Base-by-base conservation (phyloP, 805 yeast species). In the Metschnikowia arizonensis region DNA sequence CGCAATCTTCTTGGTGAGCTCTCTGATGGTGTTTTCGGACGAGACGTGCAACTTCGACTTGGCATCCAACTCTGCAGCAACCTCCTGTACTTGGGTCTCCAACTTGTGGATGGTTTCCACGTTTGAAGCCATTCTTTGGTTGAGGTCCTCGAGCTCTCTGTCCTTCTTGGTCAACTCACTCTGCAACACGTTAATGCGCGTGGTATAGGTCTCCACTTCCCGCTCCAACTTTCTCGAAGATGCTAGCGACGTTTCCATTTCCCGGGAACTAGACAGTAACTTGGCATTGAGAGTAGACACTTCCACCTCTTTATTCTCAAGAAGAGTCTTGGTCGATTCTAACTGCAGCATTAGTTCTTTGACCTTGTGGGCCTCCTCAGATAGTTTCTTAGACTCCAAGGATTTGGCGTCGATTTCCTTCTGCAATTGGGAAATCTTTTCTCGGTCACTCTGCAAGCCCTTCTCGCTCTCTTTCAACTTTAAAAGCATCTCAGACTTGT, bases 401-500 rank as follows among this genome's bases (percentile, higher is more conserved):
- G 38, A 40, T 60, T 57, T 62, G 52, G 33, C 58, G 3, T 21
- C 44, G n/a, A 40, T 40, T 14, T 45, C 32, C 12, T 17, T 14
- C 15, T 43, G 28, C 19, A 44, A 30, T 9, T 18, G 31, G 7
- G 24, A 17, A 2, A 40, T 32, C 42, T 39, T 52, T 11, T 39
- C 34, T 6, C 26, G 18, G 12, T 31, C 32, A 14, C 28, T 10
- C 18, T 42, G 44, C 33, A 26, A 15, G 18, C 33, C 19, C 18
- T 58, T 60, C 44, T 63, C 63, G 5, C 63, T 44, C 49, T 59
- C 59, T 10, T 51, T 47, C 15, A 51, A 35, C 14, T 44, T 37
- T 5, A 34, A 12, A 11, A 40, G 45, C 8, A 73, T 55, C 2
- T 51, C 54, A 2, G 53, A 51, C 38, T 72, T 64, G 39, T 64